Conservation (phyloP, 805 yeast species). For the Torulaspora maleeae region DNA sequence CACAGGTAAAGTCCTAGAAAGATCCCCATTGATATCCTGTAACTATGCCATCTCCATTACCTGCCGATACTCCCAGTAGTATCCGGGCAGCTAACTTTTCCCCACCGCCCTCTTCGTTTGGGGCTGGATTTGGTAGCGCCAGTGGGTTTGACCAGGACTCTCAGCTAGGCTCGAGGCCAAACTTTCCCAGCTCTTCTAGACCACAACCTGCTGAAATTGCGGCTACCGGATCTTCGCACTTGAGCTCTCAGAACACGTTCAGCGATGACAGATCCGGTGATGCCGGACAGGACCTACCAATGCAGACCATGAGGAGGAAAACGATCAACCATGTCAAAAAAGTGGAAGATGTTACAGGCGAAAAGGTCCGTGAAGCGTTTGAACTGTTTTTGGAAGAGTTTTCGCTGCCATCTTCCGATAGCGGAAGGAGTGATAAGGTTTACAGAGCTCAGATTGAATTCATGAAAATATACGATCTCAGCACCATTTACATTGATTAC, state of each 20-base stretch:
- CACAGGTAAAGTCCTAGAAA: not conserved
- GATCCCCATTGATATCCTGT: not conserved
- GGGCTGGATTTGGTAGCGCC: slow-evolving; percentile 31
- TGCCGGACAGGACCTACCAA: slow-evolving; percentile 23
- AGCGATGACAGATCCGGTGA: slow-evolving; percentile 18
- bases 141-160: slow-evolving; percentile 29
- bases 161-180: slow-evolving; percentile 25
- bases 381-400: slow-evolving; percentile 76
- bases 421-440: slow-evolving; percentile 43
- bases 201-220: slow-evolving; percentile 16
- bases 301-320: slow-evolving; percentile 44
- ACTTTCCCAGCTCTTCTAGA: slow-evolving; percentile 32
- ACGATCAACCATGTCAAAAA: slow-evolving; percentile 69
- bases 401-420: slow-evolving; percentile 37
- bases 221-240: slow-evolving; percentile 17
- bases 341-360: slow-evolving; percentile 88
- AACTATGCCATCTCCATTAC: slow-evolving; percentile 25
- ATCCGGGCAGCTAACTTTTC: slow-evolving; percentile 26
- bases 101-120: slow-evolving; percentile 32
- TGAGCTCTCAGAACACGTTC: slow-evolving; percentile 25
- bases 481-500: slow-evolving; percentile 81
- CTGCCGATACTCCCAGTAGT: slow-evolving; percentile 18
- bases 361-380: slow-evolving; percentile 86
- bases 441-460: slow-evolving; percentile 78
- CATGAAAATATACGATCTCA: slow-evolving; percentile 68